Percentiles rank a stretch among this genome's conserved stretches.
These are phyloP conservation scores for Rosellinia necatrix DNA, from an alignment of 2,329 filamentous ascomycete species.

Conservation along the genomic window DNA sequence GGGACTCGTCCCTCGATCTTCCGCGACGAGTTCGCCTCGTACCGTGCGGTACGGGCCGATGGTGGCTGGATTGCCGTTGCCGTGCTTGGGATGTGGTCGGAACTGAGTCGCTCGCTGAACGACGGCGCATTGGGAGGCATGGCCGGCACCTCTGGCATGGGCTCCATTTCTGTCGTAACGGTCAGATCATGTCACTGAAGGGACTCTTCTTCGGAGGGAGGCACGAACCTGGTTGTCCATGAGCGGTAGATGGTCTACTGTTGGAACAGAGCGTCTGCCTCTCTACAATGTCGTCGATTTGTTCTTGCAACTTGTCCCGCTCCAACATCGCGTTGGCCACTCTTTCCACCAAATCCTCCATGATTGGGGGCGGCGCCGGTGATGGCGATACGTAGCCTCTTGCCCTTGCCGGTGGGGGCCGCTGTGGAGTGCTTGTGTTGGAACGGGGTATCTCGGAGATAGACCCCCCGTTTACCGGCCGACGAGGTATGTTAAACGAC, in stretches of 20 bases:
- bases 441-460: constrained; percentile 40
- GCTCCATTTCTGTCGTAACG: constrained; percentile 47
- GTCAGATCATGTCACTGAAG: constrained; percentile 15
- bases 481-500: constrained; percentile 61
- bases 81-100: constrained; percentile 47
- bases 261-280: constrained; percentile 61
- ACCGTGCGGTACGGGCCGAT: constrained; percentile 45
- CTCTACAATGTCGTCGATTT: constrained; percentile 65
- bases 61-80: constrained; percentile 39
- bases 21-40: constrained; percentile 42
- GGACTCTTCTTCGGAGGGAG: not conserved
- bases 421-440: constrained; percentile 44
- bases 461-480: constrained; percentile 44
- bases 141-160: constrained; percentile 61
- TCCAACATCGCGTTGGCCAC: constrained; percentile 63
- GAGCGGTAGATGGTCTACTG: constrained; percentile 58
- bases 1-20: constrained; percentile 47
- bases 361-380: constrained; percentile 40
- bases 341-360: constrained; percentile 58
- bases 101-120: constrained; percentile 60
- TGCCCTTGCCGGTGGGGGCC: constrained; percentile 52
- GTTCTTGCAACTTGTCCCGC: constrained; percentile 60
- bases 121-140: constrained; percentile 61
- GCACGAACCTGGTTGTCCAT: constrained; percentile 46
- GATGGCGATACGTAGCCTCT: constrained; percentile 50